Conservation (phyloP, 441 rosid species). For the Euphorbia schlechtendalii region DNA sequence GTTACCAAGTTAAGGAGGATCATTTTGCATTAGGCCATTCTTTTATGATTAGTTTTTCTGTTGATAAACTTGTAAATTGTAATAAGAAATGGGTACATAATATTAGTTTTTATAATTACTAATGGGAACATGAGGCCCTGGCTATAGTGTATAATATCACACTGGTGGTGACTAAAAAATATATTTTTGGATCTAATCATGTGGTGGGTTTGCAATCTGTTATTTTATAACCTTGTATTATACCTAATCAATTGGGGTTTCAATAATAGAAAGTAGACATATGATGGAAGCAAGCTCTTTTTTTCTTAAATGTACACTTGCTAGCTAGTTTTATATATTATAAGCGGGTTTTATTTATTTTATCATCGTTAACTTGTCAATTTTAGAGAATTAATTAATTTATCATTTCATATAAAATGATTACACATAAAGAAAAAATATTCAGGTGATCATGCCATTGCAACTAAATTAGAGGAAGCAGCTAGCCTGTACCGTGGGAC, state of each 20-base stretch:
- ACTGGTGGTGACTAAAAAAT: too few species aligned
- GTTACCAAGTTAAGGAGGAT: too few species aligned
- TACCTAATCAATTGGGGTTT: not conserved
- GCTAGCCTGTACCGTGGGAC: not conserved
- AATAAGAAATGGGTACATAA: too few species aligned
- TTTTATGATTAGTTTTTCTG: too few species aligned
- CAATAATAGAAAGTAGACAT: not conserved
- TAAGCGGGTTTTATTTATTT: not conserved
- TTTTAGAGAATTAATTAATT: not conserved
- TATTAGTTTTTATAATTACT: too few species aligned
- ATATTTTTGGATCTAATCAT: conserved; percentile 14
- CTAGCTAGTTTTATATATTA: not conserved
- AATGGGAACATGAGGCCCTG: too few species aligned
- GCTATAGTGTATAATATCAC: too few species aligned
- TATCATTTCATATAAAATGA: not conserved
- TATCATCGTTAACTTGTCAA: not conserved
- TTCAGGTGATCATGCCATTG: not conserved
- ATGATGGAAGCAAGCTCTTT: not conserved
- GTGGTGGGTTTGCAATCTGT: not conserved
- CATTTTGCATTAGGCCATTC: too few species aligned
- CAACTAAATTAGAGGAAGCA: not conserved
- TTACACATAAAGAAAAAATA: not conserved
- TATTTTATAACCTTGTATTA: not conserved
- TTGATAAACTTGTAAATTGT: too few species aligned
- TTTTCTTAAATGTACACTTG: not conserved